Percentiles rank a stretch among this genome's conserved stretches.
These are phyloP conservation scores for Talaromyces adpressus DNA, from an alignment of 495 filamentous ascomycete genomes.

Conservation along the genomic window DNA sequence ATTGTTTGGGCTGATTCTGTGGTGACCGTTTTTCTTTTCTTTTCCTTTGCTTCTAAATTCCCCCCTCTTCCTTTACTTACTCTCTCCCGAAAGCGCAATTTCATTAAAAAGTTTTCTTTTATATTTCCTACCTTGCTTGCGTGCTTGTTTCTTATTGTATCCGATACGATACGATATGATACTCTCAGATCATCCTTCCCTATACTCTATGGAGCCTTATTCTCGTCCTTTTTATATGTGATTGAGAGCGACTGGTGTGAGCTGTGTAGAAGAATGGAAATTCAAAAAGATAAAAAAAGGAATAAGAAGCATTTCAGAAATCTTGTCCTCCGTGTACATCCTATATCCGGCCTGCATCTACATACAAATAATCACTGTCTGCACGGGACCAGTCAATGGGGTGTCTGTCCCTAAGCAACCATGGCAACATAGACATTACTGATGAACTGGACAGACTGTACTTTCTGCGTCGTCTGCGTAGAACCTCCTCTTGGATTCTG, in stretches of 20 bases:
- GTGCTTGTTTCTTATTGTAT: neutral
- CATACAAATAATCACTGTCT: neutral
- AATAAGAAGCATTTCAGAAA: conserved; percentile 2
- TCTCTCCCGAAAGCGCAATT: conserved; percentile 1
- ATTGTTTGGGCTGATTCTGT: conserved; percentile 4
- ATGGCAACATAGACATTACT: neutral
- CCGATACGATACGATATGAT: neutral
- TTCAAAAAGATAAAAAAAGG: neutral
- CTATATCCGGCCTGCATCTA: no score
- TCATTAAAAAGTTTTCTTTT: neutral
- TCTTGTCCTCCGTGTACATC: neutral
- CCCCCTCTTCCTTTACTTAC: neutral
- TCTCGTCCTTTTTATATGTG: neutral
- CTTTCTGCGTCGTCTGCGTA: neutral
- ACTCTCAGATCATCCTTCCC: neutral
- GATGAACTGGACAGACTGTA: no score
- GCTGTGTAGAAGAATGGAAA: conserved; percentile 2
- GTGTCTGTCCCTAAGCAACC: conserved; percentile 5
- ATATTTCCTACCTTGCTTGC: neutral
- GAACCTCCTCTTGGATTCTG: no score
- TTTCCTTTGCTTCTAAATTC: neutral
- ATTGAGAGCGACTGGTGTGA: neutral
- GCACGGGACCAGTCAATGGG: neutral
- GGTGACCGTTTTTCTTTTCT: neutral
- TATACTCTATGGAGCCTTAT: neutral